A percentile compares a stretch with the other conserved stretches of the same genome.
Conservation (phyloP, 2,329 filamentous ascomycete species). For the Ramichloridium luteum region DNA sequence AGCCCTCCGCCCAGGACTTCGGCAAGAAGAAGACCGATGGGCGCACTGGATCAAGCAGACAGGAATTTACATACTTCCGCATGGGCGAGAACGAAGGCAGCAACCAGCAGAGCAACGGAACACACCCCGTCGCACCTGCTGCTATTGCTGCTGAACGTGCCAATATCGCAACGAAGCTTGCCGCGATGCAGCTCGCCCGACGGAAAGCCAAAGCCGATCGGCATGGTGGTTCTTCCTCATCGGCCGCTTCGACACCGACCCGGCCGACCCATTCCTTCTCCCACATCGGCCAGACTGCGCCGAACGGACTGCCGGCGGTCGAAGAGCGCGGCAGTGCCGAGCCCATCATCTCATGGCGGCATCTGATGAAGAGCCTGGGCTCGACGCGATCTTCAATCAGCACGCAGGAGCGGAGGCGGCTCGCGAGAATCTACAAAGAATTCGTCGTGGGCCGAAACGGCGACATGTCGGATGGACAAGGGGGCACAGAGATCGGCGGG, state of each 20-base stretch:
- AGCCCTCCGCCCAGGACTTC: constrained; percentile 20
- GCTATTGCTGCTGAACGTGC: constrained; percentile 59
- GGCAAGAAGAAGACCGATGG: constrained; percentile 23
- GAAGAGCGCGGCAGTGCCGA: constrained; percentile 32
- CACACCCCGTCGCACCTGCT: constrained; percentile 27
- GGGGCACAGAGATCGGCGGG: constrained; percentile 81
- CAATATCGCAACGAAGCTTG: constrained; percentile 67
- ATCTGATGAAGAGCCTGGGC: constrained; percentile 65
- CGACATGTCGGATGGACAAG: constrained; percentile 89
- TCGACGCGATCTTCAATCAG: constrained; percentile 76
- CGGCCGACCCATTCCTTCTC: neutral
- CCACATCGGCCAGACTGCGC: neutral
- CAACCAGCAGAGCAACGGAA: constrained; percentile 29
- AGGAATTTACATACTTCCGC: constrained; percentile 69
- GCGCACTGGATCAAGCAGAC: constrained; percentile 12
- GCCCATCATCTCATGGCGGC: constrained; percentile 72
- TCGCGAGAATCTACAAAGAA: constrained; percentile 77
- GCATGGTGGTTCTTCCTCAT: constrained; percentile 17
- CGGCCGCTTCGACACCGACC: constrained; percentile 3
- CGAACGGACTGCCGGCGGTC: neutral
- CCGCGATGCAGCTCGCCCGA: constrained; percentile 61
- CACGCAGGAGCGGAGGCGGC: constrained; percentile 57
- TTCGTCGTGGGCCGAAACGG: constrained; percentile 88
- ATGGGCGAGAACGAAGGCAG: constrained; percentile 50
- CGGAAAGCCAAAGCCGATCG: constrained; percentile 47